phyloP scores from a whole-genome alignment of 345 rosid species.

The Moringa oleifera region DNA sequence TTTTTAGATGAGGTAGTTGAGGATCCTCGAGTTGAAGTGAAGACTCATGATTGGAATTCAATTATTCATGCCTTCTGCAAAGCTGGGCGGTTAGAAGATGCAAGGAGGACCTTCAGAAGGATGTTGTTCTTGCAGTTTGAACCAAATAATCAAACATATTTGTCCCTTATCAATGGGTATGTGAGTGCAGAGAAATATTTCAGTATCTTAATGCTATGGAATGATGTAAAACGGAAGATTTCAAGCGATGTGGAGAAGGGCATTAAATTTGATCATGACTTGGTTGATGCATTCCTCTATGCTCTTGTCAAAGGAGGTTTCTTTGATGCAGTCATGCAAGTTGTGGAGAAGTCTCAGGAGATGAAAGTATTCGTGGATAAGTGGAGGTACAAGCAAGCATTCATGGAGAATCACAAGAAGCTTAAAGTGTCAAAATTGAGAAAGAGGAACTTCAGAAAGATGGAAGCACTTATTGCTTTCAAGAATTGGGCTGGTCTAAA shows the following conservation, averaged over 20 bases:
- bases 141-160: slow-evolving; percentile 82
- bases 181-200: slow-evolving; percentile 79
- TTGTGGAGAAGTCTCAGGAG: slow-evolving; percentile 81
- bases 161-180: slow-evolving; percentile 77
- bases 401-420: slow-evolving; percentile 95
- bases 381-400: slow-evolving; percentile 96
- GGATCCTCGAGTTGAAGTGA: slow-evolving; percentile 83
- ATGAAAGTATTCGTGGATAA: slow-evolving; percentile 90
- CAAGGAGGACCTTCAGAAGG: slow-evolving; percentile 83
- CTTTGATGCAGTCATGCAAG: slow-evolving; percentile 98
- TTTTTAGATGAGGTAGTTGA: slow-evolving; percentile 87
- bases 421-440: slow-evolving; percentile 80
- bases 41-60: slow-evolving; percentile 96
- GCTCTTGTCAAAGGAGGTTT: slow-evolving; percentile 94
- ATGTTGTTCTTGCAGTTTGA: slow-evolving; percentile 74
- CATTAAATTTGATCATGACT: slow-evolving; percentile 48
- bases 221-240: slow-evolving; percentile 72
- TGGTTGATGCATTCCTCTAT: slow-evolving; percentile 87
- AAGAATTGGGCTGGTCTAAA: slow-evolving; percentile 96
- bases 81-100: slow-evolving; percentile 81
- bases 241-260: slow-evolving; percentile 45
- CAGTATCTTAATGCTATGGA: slow-evolving; percentile 68
- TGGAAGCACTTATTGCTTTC: slow-evolving; percentile 91
- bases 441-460: slow-evolving; percentile 75
- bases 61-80: slow-evolving; percentile 94